These are phyloP conservation scores for Iberis pinnata DNA, from an alignment of 345 rosid species.

Conservation along the genomic window DNA sequence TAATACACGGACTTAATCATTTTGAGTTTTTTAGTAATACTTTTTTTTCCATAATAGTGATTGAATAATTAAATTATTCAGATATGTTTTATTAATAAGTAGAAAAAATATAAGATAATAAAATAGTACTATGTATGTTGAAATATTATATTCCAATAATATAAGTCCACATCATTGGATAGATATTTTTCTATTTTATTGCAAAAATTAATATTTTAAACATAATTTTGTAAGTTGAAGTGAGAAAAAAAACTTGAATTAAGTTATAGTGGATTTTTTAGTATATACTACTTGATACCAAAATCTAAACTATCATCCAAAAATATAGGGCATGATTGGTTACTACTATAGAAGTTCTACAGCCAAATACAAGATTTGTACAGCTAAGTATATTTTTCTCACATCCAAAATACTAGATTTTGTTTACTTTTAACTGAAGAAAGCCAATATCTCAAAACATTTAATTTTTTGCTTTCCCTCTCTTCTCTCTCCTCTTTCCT, in stretches of 20 bases:
- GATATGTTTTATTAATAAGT: neutral
- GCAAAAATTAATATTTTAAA: too few relatives aligned
- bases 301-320: neutral
- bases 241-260: neutral
- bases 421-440: too few relatives aligned
- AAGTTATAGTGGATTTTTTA: neutral
- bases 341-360: neutral
- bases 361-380: too few relatives aligned
- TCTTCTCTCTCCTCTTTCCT: too few relatives aligned
- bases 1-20: slow-evolving; percentile 18
- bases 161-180: neutral
- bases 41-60: neutral
- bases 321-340: too few relatives aligned
- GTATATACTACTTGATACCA: neutral
- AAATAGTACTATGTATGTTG: too few relatives aligned
- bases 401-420: too few relatives aligned
- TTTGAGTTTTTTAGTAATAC: neutral
- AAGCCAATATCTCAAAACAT: too few relatives aligned
- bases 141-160: neutral
- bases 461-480: too few relatives aligned
- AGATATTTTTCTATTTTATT: neutral
- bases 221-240: neutral
- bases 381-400: too few relatives aligned
- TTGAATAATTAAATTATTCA: neutral
- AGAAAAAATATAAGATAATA: neutral